Evolutionary conservation across 2,329 filamentous ascomycete species (phyloP).

Genomic region (Aspergillus felis): DNA sequence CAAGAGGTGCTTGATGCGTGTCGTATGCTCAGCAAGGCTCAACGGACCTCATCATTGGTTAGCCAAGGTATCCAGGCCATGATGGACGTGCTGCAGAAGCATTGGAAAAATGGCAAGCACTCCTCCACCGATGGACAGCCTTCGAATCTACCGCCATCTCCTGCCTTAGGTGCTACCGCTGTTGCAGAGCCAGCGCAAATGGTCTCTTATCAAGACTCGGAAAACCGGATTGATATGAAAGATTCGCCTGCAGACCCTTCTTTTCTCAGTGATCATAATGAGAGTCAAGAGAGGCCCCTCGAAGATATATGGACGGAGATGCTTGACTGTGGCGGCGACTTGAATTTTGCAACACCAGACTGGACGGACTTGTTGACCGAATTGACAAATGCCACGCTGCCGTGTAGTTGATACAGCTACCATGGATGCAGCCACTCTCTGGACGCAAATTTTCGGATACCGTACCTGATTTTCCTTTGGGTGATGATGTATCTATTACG

Average conservation of each 20-base stretch:
- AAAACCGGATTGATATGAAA: neutral
- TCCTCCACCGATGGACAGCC: neutral
- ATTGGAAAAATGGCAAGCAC: constrained; percentile 23
- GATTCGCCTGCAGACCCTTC: neutral
- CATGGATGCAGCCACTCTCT: neutral
- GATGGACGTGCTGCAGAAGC: constrained; percentile 33
- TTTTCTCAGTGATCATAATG: neutral
- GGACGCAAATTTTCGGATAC: neutral
- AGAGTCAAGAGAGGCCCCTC: constrained; percentile 11
- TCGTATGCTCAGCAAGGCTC: constrained; percentile 35
- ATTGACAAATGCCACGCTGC: constrained; percentile 19
- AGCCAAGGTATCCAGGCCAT: constrained; percentile 35
- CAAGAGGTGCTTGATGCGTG: constrained; percentile 38
- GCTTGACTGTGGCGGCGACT: constrained; percentile 23
- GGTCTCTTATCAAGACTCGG: neutral
- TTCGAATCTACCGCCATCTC: neutral
- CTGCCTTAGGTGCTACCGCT: neutral
- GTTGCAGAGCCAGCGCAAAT: neutral
- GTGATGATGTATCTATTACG: neutral
- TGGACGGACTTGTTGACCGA: constrained; percentile 30
- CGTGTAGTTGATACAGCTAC: constrained; percentile 9
- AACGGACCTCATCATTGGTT: constrained; percentile 28
- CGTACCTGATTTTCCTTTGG: neutral
- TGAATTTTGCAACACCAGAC: constrained; percentile 21
- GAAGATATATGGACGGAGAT: constrained; percentile 33